These are phyloP conservation scores for Otatea glauca DNA, from an alignment of 176 grass and related monocot genomes.

Conservation along the genomic window DNA sequence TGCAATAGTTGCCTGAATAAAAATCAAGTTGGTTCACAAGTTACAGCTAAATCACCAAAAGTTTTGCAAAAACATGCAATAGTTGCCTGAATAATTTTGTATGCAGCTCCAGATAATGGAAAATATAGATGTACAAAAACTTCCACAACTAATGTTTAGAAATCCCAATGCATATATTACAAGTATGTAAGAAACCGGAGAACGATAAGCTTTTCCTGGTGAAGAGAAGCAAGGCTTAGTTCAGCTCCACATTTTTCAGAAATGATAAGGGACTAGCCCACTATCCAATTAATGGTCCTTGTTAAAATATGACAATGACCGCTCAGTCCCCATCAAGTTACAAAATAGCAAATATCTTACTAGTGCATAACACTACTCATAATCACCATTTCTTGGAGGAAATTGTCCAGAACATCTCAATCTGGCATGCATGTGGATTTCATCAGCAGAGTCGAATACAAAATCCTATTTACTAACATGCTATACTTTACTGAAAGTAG, in stretches of 20 bases:
- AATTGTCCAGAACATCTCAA: conserved; percentile 26
- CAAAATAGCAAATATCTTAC: conserved; percentile 3
- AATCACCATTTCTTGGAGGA: conserved; percentile 3
- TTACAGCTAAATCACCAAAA: conserved; percentile 9
- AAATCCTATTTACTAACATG: not conserved
- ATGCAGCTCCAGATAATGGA: conserved; percentile 12
- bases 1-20: not conserved
- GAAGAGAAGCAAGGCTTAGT: not conserved
- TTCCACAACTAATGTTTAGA: not conserved
- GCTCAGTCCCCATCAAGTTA: not conserved
- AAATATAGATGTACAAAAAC: not conserved
- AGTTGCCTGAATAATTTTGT: not conserved
- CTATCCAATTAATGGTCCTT: not conserved
- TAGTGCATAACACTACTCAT: not conserved
- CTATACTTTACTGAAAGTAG: conserved; percentile 21
- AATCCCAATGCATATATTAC: not conserved
- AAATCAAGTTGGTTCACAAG: conserved; percentile 15
- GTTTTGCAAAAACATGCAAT: conserved; percentile 19
- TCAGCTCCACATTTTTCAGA: conserved; percentile 19
- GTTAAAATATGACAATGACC: conserved; percentile 7
- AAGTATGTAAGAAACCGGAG: conserved; percentile 4
- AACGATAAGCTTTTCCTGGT: not conserved
- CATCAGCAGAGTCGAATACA: not conserved
- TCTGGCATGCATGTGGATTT: conserved; percentile 14
- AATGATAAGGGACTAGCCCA: not conserved